Base-by-base conservation (phyloP, 1,284 basidiomycete species). In the Trametes polyzona region DNA sequence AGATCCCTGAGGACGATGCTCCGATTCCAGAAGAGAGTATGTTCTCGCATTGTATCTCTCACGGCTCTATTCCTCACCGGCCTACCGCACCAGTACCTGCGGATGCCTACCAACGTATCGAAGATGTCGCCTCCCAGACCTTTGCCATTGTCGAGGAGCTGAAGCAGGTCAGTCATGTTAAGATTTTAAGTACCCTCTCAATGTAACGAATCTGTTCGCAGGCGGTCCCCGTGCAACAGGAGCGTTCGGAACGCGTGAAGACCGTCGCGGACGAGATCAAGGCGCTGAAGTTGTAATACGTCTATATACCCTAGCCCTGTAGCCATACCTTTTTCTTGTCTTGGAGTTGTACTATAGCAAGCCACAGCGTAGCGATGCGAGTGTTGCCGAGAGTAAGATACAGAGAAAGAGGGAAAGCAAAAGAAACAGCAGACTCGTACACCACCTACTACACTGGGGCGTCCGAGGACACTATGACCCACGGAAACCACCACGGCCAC, bases 81-180 rank as follows among this genome's bases (percentile, higher is more conserved):
- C 11, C 5, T n/a, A 4, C 19, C 1, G 3, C 11, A 6, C 6
- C 29, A 67, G 66, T 68, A 27, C 57, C 64, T 9, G 55, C 56
- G 12, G 52, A 54, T 10, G 53, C 60, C 4, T 72, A 71, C 26
- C 70, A 69, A 30, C 69, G 64, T 14, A 56, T 65, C 16, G 61
- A 66, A 27, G 62, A 65, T 3, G 59, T 65, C 8, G 57, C 66
- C 1, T 55, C 62, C 26, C 61, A 67, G 23, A 65, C 70, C 14
- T 66, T 68, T 26, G 68, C 74, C 17, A 73, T 83, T 29, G 72
- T 74, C 2, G 75, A 83, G 35, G 80, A 83, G 58, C 70, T 87
- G 14, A 73, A 75, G 42, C 84, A 87, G 73, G 85, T 83, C 55
- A 17, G 51, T 40, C 36, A 23, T 33, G 12, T 47, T 54, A 36